A percentile compares a stretch with the other conserved stretches of the same genome.
These are phyloP conservation scores for Verbascum thapsus DNA, from an alignment of 257 asterid species.

Conservation along the genomic window DNA sequence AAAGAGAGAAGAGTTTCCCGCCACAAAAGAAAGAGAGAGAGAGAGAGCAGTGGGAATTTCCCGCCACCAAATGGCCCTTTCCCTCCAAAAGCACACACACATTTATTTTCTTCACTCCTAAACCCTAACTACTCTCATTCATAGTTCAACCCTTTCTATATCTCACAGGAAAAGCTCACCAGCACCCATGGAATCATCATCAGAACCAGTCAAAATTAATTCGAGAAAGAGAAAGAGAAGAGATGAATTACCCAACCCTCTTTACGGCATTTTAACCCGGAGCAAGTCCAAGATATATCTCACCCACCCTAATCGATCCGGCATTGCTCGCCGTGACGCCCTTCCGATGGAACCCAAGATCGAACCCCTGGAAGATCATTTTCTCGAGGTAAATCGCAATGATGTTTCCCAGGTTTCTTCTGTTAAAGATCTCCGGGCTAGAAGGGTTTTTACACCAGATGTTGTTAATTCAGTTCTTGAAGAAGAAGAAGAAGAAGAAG, in stretches of 20 bases:
- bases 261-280: conserved; percentile 43
- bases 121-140: no score
- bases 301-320: conserved; percentile 47
- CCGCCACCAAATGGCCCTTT: no score
- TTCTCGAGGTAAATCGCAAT: conserved; percentile 19
- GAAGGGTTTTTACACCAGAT: conserved; percentile 49
- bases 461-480: conserved; percentile 31
- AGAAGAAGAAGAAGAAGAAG: conserved; percentile 5
- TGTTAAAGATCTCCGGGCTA: conserved; percentile 51
- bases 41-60: no score
- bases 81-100: no score
- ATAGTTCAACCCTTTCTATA: no score
- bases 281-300: conserved; percentile 44
- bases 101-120: no score
- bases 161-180: neutral
- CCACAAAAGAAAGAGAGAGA: no score
- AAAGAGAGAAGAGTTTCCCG: no score
- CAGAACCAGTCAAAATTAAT: conserved; percentile 5
- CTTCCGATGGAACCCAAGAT: conserved; percentile 19
- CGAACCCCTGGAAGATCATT: conserved; percentile 23
- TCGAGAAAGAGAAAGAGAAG: conserved; percentile 39
- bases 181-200: conserved; percentile 36
- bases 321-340: conserved; percentile 33
- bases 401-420: conserved; percentile 32
- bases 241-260: conserved; percentile 11